Base-by-base conservation (phyloP, 495 filamentous ascomycete genomes). In the Margaritispora aquatica region DNA sequence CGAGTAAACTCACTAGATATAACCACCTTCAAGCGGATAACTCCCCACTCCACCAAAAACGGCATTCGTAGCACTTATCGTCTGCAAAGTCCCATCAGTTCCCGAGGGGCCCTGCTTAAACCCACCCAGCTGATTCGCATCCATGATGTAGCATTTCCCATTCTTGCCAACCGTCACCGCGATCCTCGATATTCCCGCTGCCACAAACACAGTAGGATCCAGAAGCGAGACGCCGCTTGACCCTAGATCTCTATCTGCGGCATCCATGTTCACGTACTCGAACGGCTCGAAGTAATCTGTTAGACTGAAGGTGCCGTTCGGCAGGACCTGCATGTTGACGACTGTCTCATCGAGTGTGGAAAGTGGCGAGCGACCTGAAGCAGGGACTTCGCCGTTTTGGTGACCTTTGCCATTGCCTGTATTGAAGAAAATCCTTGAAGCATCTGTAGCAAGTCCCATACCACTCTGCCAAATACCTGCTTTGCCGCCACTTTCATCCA, bases 1-100 rank as follows among this genome's bases (percentile, higher is more conserved):
- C n/a, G n/a, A n/a, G n/a, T 71, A 72, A 22, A 68, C 74, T 52
- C 73, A 71, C 58, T 81, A 81, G 49, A 81, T 68, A 59, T 74
- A 80, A 10, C 78, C 77, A 13, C 75, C 75, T 58, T 74, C 77
- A 0, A 78, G 62, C 13, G 77, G 77, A 62, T 78, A 74, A 8
- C 71, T 73, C 0, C 76, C 78, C 8, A 69, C 59, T 21, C 75
- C 77, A 27, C 73, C 77, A 65, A 76, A 80, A 0, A 79, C 74
- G 2, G 76, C 63, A 21, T 62, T 63, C 7, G 62, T 55, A 19
- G 70, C 68, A 21, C 63, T 68, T 46, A 76, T 73, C 0, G 71
- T 74, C 59, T 79, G 75, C 19, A 80, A 58, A 27, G 77, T 67
- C 13, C 69, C 69, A 55, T 80, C 78, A 1, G 67, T 70, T 19